Base-by-base conservation (phyloP, 2,329 filamentous ascomycete species). In the Talaromyces sp. region DNA sequence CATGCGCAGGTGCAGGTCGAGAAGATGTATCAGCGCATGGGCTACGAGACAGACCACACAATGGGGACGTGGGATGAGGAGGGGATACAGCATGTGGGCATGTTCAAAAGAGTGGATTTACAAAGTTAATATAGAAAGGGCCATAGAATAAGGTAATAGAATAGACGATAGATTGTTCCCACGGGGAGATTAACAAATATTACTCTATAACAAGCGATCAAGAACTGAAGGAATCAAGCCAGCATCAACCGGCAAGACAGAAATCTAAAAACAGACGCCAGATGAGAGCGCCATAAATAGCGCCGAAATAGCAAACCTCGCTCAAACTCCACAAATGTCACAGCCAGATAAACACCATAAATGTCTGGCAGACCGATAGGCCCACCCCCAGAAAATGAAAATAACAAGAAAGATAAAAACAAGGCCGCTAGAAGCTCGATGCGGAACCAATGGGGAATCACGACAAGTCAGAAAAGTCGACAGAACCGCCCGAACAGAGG, bases 61-160 rank as follows among this genome's bases (percentile, higher is more conserved):
- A 85, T 93, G 84, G 90, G 91, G 0, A 81, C 73, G 33, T 97
- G 92, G 92, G 81, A 82, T 64, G 92, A 97, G 74, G 92, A 95
- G 70, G 91, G 89, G 4, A 93, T 96, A 59, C 81, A 84, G 65
- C 92, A 96, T 78, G 82, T 96, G 19, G 92, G 90, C 63, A 96
- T 97, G 92, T 96, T 85, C 83, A 83, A 76, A 73, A 66, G 74
- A 59, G 58, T 78, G n/a, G 59, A 11, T 10, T 28, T 30, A 33
- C 32, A 17, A 49, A 72, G 32, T 47, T 30, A 30, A 30, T 8
- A 36, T 39, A 59, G 47, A 42, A 25, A 25, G 7, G 1, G 19
- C 8, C 3, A 62, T 39, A 28, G 36, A 15, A 55, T 17, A 55
- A 25, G 36, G 25, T 51, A n/a, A 28, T 32, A 27, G 36, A 27